phyloP scores from a whole-genome alignment of 2,329 filamentous ascomycete species.

The Cordyceps militaris region DNA sequence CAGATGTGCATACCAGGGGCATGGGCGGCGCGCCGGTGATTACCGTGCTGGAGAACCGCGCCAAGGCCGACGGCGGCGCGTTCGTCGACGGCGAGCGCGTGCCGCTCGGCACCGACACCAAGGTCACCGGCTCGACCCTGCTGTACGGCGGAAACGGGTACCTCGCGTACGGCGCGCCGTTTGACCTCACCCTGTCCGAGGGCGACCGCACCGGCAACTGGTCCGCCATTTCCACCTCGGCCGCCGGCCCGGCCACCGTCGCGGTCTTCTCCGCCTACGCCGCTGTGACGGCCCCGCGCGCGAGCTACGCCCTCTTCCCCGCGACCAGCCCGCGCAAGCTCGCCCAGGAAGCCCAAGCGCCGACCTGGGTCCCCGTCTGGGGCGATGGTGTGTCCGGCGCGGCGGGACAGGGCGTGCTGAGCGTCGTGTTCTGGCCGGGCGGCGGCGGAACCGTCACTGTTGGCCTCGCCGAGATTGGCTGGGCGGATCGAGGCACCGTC shows the following conservation, averaged over 20 bases:
- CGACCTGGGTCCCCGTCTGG: slow-evolving; percentile 15
- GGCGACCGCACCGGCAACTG: slow-evolving; percentile 19
- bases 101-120: neutral
- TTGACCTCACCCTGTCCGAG: slow-evolving; percentile 16
- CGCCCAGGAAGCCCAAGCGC: slow-evolving; percentile 9
- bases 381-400: slow-evolving; percentile 16
- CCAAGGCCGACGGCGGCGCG: slow-evolving; percentile 11
- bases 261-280: slow-evolving; percentile 20
- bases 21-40: slow-evolving; percentile 11
- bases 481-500: slow-evolving; percentile 15
- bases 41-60: slow-evolving; percentile 20
- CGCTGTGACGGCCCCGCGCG: slow-evolving; percentile 14
- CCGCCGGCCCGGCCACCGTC: slow-evolving; percentile 12
- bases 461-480: slow-evolving; percentile 15
- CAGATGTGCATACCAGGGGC: slow-evolving; percentile 12
- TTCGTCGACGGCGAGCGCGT: slow-evolving; percentile 13
- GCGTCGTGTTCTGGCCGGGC: slow-evolving; percentile 20
- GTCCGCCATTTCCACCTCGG: slow-evolving; percentile 20
- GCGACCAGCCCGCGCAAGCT: slow-evolving; percentile 13
- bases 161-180: slow-evolving; percentile 16
- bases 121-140: slow-evolving; percentile 8
- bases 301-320: slow-evolving; percentile 18
- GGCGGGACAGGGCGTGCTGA: slow-evolving; percentile 14
- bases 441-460: slow-evolving; percentile 14
- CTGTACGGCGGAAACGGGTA: slow-evolving; percentile 20